Percentiles rank a stretch among this genome's conserved stretches.
phyloP scores from a whole-genome alignment of 306 rosid genomes.

The Cucumis cinereus region DNA sequence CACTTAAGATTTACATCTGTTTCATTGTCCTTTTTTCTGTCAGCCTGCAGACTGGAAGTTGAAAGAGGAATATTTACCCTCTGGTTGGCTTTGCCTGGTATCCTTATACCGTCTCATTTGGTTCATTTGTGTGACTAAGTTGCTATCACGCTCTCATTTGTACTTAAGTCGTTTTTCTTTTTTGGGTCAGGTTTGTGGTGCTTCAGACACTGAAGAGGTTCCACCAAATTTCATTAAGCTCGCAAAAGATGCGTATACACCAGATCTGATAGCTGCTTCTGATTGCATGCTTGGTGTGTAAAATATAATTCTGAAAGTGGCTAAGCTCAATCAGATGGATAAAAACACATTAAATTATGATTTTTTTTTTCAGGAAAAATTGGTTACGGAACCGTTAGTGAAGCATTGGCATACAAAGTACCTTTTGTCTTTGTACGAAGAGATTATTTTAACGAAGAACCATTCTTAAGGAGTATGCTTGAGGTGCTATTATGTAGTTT shows the following conservation, averaged over 20 bases:
- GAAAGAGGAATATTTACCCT: slow-evolving; percentile 81
- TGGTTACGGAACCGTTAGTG: slow-evolving; percentile 94
- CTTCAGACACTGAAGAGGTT: slow-evolving; percentile 60
- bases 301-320: slow-evolving; percentile 7
- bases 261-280: slow-evolving; percentile 83
- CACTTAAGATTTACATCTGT: background rate
- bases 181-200: slow-evolving; percentile 79
- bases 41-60: slow-evolving; percentile 93
- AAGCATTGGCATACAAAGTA: slow-evolving; percentile 75
- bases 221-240: slow-evolving; percentile 75
- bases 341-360: background rate
- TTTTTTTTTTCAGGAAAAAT: slow-evolving; percentile 62
- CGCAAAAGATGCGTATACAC: slow-evolving; percentile 74
- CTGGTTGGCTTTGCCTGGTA: slow-evolving; percentile 96
- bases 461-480: slow-evolving; percentile 95
- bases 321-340: slow-evolving; percentile 11
- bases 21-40: slow-evolving; percentile 27
- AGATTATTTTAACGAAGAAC: slow-evolving; percentile 98
- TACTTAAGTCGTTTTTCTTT: slow-evolving; percentile 9
- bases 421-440: slow-evolving; percentile 98
- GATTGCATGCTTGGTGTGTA: slow-evolving; percentile 96
- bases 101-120: slow-evolving; percentile 5
- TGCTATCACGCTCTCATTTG: slow-evolving; percentile 1
- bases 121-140: slow-evolving; percentile 2
- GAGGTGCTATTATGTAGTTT: slow-evolving; percentile 36